Evolutionary conservation across 1,284 basidiomycete genomes (phyloP).

Genomic region (Calocybe gambosa): DNA sequence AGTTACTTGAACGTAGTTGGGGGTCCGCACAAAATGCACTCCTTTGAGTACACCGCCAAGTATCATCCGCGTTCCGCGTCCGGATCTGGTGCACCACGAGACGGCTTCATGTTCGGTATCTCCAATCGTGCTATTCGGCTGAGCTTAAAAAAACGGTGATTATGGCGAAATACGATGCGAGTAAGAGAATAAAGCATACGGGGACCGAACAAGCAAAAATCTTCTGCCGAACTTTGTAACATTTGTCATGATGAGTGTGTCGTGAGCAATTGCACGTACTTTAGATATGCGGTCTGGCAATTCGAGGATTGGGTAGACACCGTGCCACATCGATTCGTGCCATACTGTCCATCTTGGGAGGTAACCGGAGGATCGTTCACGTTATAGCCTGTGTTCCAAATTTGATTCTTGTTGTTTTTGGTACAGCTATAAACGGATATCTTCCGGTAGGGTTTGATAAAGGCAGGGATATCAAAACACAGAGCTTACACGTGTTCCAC

Average conservation of each 20-base stretch:
- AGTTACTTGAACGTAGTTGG: conserved; percentile 61
- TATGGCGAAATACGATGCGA: not conserved
- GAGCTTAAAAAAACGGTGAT: conserved; percentile 20
- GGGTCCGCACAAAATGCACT: conserved; percentile 61
- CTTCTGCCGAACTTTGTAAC: conserved; percentile 35
- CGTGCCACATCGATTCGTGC: conserved; percentile 51
- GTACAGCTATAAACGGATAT: conserved; percentile 40
- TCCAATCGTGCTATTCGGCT: conserved; percentile 43
- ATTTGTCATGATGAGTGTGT: too few relatives aligned
- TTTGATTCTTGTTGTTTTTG: conserved; percentile 36
- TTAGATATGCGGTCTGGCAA: conserved; percentile 54
- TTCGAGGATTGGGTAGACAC: conserved; percentile 38
- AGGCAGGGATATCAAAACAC: not conserved
- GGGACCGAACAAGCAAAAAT: conserved; percentile 64
- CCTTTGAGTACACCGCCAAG: conserved; percentile 57
- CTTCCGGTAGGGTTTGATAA: conserved; percentile 17
- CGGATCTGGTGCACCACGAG: conserved; percentile 70
- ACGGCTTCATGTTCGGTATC: conserved; percentile 65
- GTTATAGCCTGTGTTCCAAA: conserved; percentile 46
- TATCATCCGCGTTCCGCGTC: conserved; percentile 62
- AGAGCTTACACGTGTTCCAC: conserved; percentile 34
- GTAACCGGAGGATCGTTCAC: conserved; percentile 32
- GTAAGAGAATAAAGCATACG: conserved; percentile 20
- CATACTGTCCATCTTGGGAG: conserved; percentile 48
- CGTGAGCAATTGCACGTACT: conserved; percentile 22